Evolutionary conservation across 768 basidiomycete species (phyloP), one percentile per base, ranked within the genome.

Genomic region (Auriscalpium microsporum): DNA sequence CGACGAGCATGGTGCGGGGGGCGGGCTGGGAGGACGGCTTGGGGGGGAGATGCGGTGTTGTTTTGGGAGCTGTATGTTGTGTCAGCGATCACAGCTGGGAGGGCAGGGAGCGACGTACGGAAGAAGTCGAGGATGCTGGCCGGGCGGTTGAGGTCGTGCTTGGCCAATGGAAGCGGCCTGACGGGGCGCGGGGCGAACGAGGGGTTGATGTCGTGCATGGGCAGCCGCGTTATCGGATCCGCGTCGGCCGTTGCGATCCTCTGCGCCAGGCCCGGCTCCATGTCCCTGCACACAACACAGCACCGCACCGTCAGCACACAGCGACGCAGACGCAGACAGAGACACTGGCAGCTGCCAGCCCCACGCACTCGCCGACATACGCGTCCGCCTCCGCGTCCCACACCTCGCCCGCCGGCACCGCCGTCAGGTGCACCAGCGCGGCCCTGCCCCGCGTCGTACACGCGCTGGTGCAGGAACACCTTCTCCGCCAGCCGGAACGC

Each of bases 401-500:
- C 7, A 70, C 64, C 21, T 71, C 74, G n/a, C 64, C 77, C 35
- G 72, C 76, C 0, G 87, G 75, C 8, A 78, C 65, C 1, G 82
- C 80, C 23, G 78, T 82, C 56, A 98, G 69, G 65, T 88, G 80
- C 1, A 91, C 86, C 13, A 98, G 72, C 54, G n/a, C 68, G 74
- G 67, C 84, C 75, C 36, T 72, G 59, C 19, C 72, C 58, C 0
- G 95, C 93, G 69, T 90, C 86, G 68, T 88, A 99, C 42, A 97
- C 93, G 54, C 93, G 77, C 64, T 98, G 96, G 69, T 97, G 86
- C 51, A 90, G 73, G 66, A 98, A 99, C 52, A 91, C 94, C 61
- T 86, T 85, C 68, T 98, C 94, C 6, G 96, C 94, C 52, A 88
- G 72, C 56, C 74, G 71, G 71, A 93, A 97, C 13, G 80, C 76